Evolutionary conservation across 805 yeast genomes (phyloP).

Genomic region (Ogataea saltuana): DNA sequence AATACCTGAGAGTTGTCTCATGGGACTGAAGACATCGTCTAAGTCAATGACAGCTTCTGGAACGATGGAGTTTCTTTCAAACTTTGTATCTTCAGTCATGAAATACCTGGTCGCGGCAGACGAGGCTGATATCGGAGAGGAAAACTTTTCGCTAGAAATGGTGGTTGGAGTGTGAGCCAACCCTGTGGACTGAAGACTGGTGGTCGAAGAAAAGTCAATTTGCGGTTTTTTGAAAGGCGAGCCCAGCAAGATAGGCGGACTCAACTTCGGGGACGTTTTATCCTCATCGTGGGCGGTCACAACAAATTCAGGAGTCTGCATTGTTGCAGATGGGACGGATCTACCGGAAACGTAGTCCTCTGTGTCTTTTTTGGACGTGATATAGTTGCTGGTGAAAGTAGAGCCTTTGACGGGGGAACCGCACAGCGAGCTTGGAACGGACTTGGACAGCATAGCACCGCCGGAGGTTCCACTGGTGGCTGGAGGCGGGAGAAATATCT

Average conservation of each 20-base stretch:
- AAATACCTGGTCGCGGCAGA: slow-evolving; percentile 27
- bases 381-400: background rate
- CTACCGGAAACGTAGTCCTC: slow-evolving; percentile 1
- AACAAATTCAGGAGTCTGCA: background rate
- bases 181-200: slow-evolving; percentile 5
- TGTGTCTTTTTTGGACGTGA: background rate
- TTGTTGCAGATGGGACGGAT: background rate
- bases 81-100: slow-evolving; percentile 35
- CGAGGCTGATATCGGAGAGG: slow-evolving; percentile 12
- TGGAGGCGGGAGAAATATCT: slow-evolving; percentile 25
- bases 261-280: background rate
- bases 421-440: slow-evolving; percentile 27
- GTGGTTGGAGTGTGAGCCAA: slow-evolving; percentile 16
- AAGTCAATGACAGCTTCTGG: slow-evolving; percentile 39
- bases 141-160: slow-evolving; percentile 8
- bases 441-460: slow-evolving; percentile 16
- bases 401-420: slow-evolving; percentile 27
- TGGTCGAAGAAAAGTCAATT: slow-evolving; percentile 2
- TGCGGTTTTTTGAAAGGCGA: slow-evolving; percentile 16
- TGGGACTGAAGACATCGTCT: slow-evolving; percentile 31
- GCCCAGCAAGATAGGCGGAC: slow-evolving; percentile 3
- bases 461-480: background rate
- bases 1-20: slow-evolving; percentile 7
- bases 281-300: slow-evolving; percentile 1
- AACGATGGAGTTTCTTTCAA: slow-evolving; percentile 28